Base-by-base conservation (phyloP, 306 rosid species). In the Rubus idaeus region DNA sequence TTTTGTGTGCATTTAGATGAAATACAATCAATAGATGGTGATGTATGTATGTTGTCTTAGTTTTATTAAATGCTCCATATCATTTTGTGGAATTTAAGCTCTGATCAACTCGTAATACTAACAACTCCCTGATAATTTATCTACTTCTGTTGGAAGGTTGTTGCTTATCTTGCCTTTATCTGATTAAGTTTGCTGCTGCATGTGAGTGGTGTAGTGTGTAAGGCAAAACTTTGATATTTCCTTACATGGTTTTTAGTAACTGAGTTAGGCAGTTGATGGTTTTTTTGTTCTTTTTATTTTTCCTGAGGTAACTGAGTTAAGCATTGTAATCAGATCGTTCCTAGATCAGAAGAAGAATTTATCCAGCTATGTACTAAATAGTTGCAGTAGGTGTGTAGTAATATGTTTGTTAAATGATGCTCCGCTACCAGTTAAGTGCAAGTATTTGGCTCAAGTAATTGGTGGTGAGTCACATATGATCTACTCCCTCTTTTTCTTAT, bases 121-220 rank as follows among this genome's bases (percentile, higher is more conserved):
- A 51, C 40, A 58, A 77, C 3, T 45, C 2, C 2, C 17, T 58
- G 52, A 49, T 68, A 30, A 30, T 30, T 30, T 39, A 8, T 41
- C 52, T 16, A 18, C 51, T 30, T 75, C 56, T 74, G 50, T 5
- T 47, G 52, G 42, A 39, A 75, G 72, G 71, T 44, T 26, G 80
- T 53, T 21, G 68, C 14, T 60, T 30, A 30, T n/a, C 77, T 58
- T 76, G 46, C 46, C 40, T 40, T 23, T 45, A 1, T 62, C 40
- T 53, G 47, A 30, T 9, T 64, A 53, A 72, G 56, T 72, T 71
- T n/a, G 64, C 55, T 72, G 73, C 77, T 63, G 64, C 52, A 20
- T 71, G 49, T 78, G 71, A 60, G 37, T 71, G 68, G 52, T 78
- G 71, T 69, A 69, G 76, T 53, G 61, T 77, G 69, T 70, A 78